A percentile compares a stretch with the other conserved stretches of the same genome.
These are phyloP conservation scores for Nicotiana paniculata DNA, from an alignment of 257 asterid genomes.

Conservation along the genomic window DNA sequence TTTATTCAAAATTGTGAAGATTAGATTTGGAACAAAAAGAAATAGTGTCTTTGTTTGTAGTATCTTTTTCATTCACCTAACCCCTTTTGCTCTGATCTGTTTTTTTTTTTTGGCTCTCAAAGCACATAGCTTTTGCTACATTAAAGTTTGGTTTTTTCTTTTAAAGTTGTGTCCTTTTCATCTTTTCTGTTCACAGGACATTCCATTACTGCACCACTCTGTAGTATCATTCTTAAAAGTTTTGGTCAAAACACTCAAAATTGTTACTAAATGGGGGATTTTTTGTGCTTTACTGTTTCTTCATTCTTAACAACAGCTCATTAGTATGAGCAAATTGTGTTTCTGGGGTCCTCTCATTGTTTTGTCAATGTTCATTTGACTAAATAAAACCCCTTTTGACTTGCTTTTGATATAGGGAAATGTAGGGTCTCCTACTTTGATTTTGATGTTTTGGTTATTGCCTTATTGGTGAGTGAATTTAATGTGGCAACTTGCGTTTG, in stretches of 20 bases:
- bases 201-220: not conserved
- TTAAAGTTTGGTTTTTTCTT: not conserved
- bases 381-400: not conserved
- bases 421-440: not conserved
- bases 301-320: not conserved
- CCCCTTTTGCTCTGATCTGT: not conserved
- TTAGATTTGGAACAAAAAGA: not conserved
- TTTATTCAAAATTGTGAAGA: not conserved
- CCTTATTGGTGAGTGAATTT: constrained; percentile 6
- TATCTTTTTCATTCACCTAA: not conserved
- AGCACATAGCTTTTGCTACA: not conserved
- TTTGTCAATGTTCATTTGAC: not conserved
- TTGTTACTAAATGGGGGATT: not conserved
- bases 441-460: constrained; percentile 6
- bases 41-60: not conserved
- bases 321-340: not conserved
- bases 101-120: not conserved
- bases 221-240: not conserved
- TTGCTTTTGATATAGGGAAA: not conserved
- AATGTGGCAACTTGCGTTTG: constrained; percentile 1
- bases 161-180: constrained; percentile 3
- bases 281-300: not conserved
- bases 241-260: not conserved
- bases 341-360: not conserved
- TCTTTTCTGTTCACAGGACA: not conserved